Conservation (phyloP, 2,329 filamentous ascomycete genomes). For the Fusarium armeniacum region DNA sequence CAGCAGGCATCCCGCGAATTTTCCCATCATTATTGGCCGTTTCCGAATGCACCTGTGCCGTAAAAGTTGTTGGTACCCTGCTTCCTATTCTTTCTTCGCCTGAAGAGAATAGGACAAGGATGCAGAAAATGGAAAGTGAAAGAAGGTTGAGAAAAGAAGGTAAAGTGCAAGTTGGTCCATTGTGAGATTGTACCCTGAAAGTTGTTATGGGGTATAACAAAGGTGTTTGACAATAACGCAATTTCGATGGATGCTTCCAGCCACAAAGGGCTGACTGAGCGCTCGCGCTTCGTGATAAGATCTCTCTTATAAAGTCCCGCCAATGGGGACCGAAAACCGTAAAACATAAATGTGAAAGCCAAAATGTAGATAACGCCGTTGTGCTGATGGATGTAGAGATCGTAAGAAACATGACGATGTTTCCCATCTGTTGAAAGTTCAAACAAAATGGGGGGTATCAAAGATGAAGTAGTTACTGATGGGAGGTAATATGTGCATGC, state of each 20-base stretch:
- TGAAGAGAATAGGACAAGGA: constrained; percentile 21
- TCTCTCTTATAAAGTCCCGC: constrained; percentile 23
- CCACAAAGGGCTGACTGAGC: constrained; percentile 26
- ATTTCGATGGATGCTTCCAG: constrained; percentile 10
- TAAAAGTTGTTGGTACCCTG: constrained; percentile 32
- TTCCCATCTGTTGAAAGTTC: constrained; percentile 49
- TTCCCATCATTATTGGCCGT: constrained; percentile 27
- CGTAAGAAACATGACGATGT: constrained; percentile 51
- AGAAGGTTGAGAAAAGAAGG: constrained; percentile 12
- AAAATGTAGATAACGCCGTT: constrained; percentile 50
- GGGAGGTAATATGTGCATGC: constrained; percentile 50
- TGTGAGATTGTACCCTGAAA: constrained; percentile 41
- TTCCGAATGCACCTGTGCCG: constrained; percentile 32
- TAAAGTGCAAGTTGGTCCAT: constrained; percentile 8
- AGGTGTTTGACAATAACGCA: constrained; percentile 28
- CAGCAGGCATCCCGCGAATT: constrained; percentile 16
- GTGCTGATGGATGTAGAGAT: constrained; percentile 51
- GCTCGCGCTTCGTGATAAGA: constrained; percentile 33
- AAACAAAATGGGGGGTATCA: constrained; percentile 55
- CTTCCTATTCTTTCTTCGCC: constrained; percentile 30
- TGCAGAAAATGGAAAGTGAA: constrained; percentile 22
- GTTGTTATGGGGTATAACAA: not conserved
- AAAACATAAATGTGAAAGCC: constrained; percentile 46
- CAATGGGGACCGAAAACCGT: constrained; percentile 36
- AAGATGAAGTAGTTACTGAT: constrained; percentile 54